These are phyloP conservation scores for Amniculicola lignicola DNA, from an alignment of 495 filamentous ascomycete species.

Conservation along the genomic window DNA sequence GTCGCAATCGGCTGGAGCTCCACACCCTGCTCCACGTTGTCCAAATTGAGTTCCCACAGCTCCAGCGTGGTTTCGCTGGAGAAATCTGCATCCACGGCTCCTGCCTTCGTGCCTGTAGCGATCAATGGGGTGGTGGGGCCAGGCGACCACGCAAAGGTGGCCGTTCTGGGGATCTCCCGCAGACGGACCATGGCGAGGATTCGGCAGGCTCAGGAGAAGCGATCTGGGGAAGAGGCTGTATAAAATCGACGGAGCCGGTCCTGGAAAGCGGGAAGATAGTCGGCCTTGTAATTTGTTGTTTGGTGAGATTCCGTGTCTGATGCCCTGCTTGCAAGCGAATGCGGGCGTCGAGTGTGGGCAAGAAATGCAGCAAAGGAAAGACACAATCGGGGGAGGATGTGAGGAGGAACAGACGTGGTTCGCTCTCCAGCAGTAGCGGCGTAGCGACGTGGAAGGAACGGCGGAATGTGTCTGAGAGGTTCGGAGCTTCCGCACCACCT, in stretches of 20 bases:
- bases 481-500: conserved; percentile 15
- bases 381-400: conserved; percentile 33
- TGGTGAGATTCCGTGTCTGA: too few relatives aligned
- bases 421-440: too few relatives aligned
- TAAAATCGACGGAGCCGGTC: too few relatives aligned
- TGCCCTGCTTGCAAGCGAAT: too few relatives aligned
- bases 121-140: conserved; percentile 71
- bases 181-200: conserved; percentile 78
- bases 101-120: conserved; percentile 92
- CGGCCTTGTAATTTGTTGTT: too few relatives aligned
- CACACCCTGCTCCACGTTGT: conserved; percentile 65
- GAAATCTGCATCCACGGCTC: conserved; percentile 94
- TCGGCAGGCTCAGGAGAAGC: conserved; percentile 23
- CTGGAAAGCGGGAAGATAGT: too few relatives aligned
- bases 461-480: conserved; percentile 5
- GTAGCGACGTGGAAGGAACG: conserved; percentile 1
- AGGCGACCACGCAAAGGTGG: conserved; percentile 95
- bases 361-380: conserved; percentile 30
- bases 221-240: conserved; percentile 34
- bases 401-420: not conserved
- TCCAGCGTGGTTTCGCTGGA: conserved; percentile 95
- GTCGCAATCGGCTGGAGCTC: conserved; percentile 84
- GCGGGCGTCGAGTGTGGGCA: conserved; percentile 36
- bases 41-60: conserved; percentile 87
- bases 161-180: conserved; percentile 91